Conservation (phyloP, 1,284 basidiomycete genomes). For the Puccinia hordei region DNA sequence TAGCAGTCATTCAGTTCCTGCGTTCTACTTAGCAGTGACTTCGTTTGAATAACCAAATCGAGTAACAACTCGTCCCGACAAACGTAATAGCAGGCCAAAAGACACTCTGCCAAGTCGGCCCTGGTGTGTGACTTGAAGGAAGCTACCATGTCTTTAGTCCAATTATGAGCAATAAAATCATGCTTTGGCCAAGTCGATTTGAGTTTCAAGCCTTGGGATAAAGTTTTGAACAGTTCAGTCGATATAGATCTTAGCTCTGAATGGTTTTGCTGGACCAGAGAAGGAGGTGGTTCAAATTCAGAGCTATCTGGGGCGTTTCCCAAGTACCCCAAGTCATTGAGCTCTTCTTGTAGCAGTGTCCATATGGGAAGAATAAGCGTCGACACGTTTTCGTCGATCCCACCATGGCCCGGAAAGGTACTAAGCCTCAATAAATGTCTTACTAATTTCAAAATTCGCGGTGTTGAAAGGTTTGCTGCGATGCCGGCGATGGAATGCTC, state of each 20-base stretch:
- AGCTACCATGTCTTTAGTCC: conserved; percentile 47
- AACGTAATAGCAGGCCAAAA: conserved; percentile 56
- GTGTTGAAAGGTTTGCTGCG: conserved; percentile 35
- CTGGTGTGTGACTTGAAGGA: conserved; percentile 55
- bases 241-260: conserved; percentile 53
- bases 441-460: conserved; percentile 39
- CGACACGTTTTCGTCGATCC: conserved; percentile 54
- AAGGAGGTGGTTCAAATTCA: conserved; percentile 39
- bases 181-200: conserved; percentile 53
- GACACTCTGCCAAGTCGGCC: conserved; percentile 53
- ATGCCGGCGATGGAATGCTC: conserved; percentile 52
- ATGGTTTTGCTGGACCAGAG: conserved; percentile 12
- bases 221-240: conserved; percentile 54
- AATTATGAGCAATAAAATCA: conserved; percentile 44
- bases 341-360: conserved; percentile 56
- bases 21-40: conserved; percentile 46
- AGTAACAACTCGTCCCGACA: conserved; percentile 54
- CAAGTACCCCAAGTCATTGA: conserved; percentile 55
- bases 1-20: conserved; percentile 36
- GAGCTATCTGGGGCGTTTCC: conserved; percentile 51
- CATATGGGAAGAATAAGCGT: conserved; percentile 54
- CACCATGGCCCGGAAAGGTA: conserved; percentile 55
- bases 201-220: conserved; percentile 52
- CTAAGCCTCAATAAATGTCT: conserved; percentile 51
- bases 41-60: conserved; percentile 53